These are phyloP conservation scores for Rhamnella rubrinervis DNA, from an alignment of 331 rosid species.

Conservation along the genomic window DNA sequence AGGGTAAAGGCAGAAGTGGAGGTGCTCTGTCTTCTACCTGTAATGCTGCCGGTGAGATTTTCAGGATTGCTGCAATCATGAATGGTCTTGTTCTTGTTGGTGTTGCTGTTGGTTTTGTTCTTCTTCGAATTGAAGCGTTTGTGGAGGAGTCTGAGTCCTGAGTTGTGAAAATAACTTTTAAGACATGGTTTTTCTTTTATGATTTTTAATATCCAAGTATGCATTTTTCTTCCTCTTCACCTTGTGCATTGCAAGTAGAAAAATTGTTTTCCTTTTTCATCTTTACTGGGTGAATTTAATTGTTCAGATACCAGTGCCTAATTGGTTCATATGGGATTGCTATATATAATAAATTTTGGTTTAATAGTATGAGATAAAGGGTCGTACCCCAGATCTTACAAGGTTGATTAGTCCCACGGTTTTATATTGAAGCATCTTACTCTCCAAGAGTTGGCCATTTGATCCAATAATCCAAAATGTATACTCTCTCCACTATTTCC, in stretches of 20 bases:
- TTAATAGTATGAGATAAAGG: not conserved
- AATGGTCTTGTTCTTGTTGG: constrained; percentile 72
- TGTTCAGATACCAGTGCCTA: not conserved
- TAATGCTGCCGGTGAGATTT: constrained; percentile 72
- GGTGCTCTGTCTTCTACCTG: constrained; percentile 60
- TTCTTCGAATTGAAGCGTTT: constrained; percentile 72
- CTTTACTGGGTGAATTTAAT: constrained; percentile 11
- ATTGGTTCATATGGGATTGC: not conserved
- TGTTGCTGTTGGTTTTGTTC: constrained; percentile 82
- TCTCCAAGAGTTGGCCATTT: no score
- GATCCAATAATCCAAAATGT: no score
- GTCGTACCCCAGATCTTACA: not conserved
- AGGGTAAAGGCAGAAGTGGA: constrained; percentile 47
- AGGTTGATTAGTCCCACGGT: no score
- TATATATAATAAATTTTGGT: not conserved
- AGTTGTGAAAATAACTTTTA: constrained; percentile 14
- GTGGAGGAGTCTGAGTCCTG: constrained; percentile 64
- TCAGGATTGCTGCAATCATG: constrained; percentile 69
- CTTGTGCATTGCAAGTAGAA: constrained; percentile 33
- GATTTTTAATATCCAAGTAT: not conserved
- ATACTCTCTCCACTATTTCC: no score
- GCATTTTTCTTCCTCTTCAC: constrained; percentile 4
- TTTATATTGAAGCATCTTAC: no score
- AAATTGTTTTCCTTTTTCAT: constrained; percentile 11
- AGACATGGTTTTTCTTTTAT: not conserved